Evolutionary conservation across 2,329 filamentous ascomycete genomes (phyloP).

Genomic region (Coleophoma crateriformis): DNA sequence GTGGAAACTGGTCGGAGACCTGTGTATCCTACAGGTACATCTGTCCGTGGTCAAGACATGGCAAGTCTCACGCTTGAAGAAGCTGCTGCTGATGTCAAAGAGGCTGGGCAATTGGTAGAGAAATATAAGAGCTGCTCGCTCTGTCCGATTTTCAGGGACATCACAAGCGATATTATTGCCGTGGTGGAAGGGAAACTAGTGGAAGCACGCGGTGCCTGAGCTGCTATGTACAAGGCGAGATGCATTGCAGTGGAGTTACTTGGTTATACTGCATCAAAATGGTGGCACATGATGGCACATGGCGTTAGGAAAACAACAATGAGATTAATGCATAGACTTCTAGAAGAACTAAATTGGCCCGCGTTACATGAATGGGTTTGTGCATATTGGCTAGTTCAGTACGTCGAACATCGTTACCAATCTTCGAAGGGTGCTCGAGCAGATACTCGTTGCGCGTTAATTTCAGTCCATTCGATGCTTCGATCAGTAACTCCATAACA

Average conservation of each 20-base stretch:
- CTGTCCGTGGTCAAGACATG: constrained; percentile 52
- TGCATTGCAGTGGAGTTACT: background rate
- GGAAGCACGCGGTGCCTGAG: background rate
- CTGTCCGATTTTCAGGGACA: constrained; percentile 60
- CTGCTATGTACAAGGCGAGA: background rate
- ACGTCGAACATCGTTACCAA: too few species aligned
- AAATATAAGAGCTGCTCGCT: constrained; percentile 72
- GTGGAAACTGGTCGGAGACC: constrained; percentile 69
- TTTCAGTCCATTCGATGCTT: too few species aligned
- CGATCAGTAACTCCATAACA: too few species aligned
- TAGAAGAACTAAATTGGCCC: too few species aligned
- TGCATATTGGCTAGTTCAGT: too few species aligned
- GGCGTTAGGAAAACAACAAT: too few species aligned
- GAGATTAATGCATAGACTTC: too few species aligned
- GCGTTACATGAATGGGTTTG: too few species aligned
- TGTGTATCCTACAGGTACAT: constrained; percentile 63
- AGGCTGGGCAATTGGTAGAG: constrained; percentile 49
- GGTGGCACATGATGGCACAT: too few species aligned
- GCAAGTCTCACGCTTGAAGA: constrained; percentile 22
- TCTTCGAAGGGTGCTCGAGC: too few species aligned
- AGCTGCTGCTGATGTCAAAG: constrained; percentile 25
- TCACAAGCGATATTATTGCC: constrained; percentile 49
- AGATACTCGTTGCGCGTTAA: too few species aligned
- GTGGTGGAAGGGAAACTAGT: constrained; percentile 13
- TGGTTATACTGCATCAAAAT: too few species aligned